Evolutionary conservation across 805 yeast genomes (phyloP).

Genomic region (Aciculoconidium aculeatum): DNA sequence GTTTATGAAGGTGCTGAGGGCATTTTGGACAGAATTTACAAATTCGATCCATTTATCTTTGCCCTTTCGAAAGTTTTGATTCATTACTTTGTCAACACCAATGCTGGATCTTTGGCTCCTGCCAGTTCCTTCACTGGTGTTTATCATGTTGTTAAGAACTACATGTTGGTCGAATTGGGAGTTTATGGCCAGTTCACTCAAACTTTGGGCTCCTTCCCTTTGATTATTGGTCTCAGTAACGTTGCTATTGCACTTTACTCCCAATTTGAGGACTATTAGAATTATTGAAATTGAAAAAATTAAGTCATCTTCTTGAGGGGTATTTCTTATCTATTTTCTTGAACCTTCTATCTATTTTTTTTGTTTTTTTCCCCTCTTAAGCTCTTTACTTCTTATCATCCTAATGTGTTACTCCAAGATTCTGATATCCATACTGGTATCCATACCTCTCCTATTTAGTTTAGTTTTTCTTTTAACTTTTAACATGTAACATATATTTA

Average conservation of each 20-base stretch:
- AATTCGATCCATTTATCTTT: conserved; percentile 47
- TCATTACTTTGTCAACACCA: conserved; percentile 33
- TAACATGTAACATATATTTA: too few relatives aligned
- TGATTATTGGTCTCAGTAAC: conserved; percentile 42
- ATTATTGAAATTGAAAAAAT: too few relatives aligned
- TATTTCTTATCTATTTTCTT: too few relatives aligned
- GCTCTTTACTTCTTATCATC: conserved; percentile 2
- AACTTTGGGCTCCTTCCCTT: conserved; percentile 42
- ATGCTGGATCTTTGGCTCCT: conserved; percentile 23
- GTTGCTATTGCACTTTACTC: conserved; percentile 47
- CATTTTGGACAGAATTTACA: conserved; percentile 30
- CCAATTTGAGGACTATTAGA: conserved; percentile 41
- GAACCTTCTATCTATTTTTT: too few relatives aligned
- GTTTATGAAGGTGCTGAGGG: conserved; percentile 28
- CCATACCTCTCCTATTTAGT: too few relatives aligned
- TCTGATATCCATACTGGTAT: too few relatives aligned
- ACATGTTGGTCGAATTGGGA: conserved; percentile 30
- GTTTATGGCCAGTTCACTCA: conserved; percentile 30
- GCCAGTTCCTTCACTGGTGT: conserved; percentile 21
- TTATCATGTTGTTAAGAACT: conserved; percentile 23
- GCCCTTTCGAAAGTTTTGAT: conserved; percentile 40
- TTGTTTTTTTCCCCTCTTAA: too few relatives aligned
- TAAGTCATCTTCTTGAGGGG: too few relatives aligned
- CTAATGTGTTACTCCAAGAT: conserved; percentile 5
- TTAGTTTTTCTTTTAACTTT: too few relatives aligned